Evolutionary conservation across 768 basidiomycete species (phyloP).

Genomic region (Serendipita sp.): DNA sequence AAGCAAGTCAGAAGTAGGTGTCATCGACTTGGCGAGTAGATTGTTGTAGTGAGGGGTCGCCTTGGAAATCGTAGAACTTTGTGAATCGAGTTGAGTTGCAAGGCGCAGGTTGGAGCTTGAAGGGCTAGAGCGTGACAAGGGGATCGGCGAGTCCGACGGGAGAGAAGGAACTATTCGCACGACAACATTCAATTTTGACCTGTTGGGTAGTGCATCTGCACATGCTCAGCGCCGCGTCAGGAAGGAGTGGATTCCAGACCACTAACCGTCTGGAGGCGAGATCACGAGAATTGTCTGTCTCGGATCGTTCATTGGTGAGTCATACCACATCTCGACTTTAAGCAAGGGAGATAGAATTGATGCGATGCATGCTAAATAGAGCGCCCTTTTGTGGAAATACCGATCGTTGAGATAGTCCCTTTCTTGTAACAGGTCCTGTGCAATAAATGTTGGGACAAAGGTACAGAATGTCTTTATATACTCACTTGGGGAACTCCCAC

Average conservation of each 20-base stretch:
- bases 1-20: conserved; percentile 33
- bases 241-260: not conserved
- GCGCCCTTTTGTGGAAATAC: conserved; percentile 83
- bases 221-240: not conserved
- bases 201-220: conserved; percentile 36
- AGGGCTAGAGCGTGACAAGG: conserved; percentile 54
- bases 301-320: conserved; percentile 40
- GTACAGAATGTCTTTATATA: conserved; percentile 7
- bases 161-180: conserved; percentile 62
- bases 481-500: conserved; percentile 76
- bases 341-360: conserved; percentile 34
- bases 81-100: conserved; percentile 14
- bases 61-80: conserved; percentile 4
- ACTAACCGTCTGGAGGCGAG: conserved; percentile 34
- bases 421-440: conserved; percentile 70
- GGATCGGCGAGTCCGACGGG: conserved; percentile 42
- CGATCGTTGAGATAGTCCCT: conserved; percentile 85
- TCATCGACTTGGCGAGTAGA: conserved; percentile 27
- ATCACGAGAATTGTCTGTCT: conserved; percentile 52
- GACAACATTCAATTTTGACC: conserved; percentile 49
- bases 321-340: conserved; percentile 43
- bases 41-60: conserved; percentile 19
- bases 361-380: conserved; percentile 71
- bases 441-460: not conserved
- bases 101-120: conserved; percentile 49